These are phyloP conservation scores for Fusarium virguliforme DNA, from an alignment of 2,329 filamentous ascomycete species.

Conservation along the genomic window DNA sequence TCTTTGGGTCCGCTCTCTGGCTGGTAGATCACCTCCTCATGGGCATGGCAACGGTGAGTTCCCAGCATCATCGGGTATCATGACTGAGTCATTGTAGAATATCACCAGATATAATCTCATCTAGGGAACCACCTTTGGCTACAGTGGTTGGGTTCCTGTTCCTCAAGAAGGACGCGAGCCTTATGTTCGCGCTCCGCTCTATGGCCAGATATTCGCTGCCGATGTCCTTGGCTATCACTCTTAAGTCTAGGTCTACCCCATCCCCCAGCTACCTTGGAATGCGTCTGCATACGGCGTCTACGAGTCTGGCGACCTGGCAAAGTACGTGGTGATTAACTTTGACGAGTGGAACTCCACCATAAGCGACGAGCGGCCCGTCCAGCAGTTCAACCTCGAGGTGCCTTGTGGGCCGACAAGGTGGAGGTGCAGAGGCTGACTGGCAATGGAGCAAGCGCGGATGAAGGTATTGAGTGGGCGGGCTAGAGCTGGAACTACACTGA, in stretches of 20 bases:
- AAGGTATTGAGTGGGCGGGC: constrained; percentile 8
- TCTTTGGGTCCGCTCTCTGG: constrained; percentile 8
- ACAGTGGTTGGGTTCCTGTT: constrained; percentile 6
- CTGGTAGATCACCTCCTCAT: constrained; percentile 13
- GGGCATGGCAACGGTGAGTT: constrained; percentile 4
- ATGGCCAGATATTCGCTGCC: constrained; percentile 5
- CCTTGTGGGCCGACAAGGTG: not conserved
- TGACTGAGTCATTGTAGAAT: not conserved
- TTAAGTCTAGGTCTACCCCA: not conserved
- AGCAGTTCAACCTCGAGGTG: not conserved
- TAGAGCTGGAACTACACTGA: constrained; percentile 15
- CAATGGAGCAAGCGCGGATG: not conserved
- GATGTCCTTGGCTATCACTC: constrained; percentile 4
- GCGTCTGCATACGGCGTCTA: constrained; percentile 9
- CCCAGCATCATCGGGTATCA: too few species aligned
- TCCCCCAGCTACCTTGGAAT: constrained; percentile 9
- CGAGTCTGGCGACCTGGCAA: not conserved
- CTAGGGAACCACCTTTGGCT: constrained; percentile 5
- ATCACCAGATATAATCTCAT: constrained; percentile 9
- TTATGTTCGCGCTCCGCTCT: not conserved
- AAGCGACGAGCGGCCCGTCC: not conserved
- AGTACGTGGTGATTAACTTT: constrained; percentile 9
- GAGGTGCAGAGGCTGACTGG: constrained; percentile 2
- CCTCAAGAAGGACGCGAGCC: constrained; percentile 4
- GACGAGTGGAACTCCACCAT: constrained; percentile 12